Evolutionary conservation across 768 basidiomycete genomes (phyloP), one percentile per base, ranked within the genome.

Genomic region (Mycena vitilis): DNA sequence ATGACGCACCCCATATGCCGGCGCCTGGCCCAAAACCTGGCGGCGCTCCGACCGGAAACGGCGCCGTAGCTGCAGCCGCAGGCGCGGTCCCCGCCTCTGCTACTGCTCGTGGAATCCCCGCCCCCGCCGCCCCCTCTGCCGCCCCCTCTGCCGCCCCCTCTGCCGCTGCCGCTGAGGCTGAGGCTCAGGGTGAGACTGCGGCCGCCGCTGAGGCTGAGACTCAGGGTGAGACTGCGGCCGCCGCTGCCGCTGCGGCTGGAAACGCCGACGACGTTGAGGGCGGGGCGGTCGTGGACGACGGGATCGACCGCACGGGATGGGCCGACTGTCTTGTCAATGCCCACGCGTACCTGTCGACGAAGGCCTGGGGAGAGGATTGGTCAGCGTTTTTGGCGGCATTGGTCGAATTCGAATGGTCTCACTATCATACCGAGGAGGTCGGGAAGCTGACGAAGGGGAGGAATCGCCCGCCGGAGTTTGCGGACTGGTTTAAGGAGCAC

Each of bases 401-500:
- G 1, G 16, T 64, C 2, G 34, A 38, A 5, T 57, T 22, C 20
- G 63, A 64, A 37, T 47, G 44, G 63, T 61, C 60, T n/a, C 10
- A n/a, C 18, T 37, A n/a, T 20, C 25, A 57, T 20, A 9, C 34
- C 10, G 48, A 49, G 6, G 22, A 22, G 5, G n/a, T 20, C 48
- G 48, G 48, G 20, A 20, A 22, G 18, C 48, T 49, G 8, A 22
- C 5, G 23, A 12, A 20, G 8, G 48, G 7, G 15, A n/a, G n/a
- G n/a, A 9, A 3, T 7, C 54, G 63, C 0, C 63, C 63, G 2
- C 5, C 5, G 2, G 63, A 64, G 11, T 22, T 64, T 18, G 45
- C 13, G 0, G 2, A 22, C n/a, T 64, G 63, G 63, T 36, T 56
- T 44, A 64, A 64, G 34, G 20, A 56, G 34, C 63, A 64, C 20